phyloP scores from a whole-genome alignment of 78 protist genomes.

The Dictyostelium intermedium region DNA sequence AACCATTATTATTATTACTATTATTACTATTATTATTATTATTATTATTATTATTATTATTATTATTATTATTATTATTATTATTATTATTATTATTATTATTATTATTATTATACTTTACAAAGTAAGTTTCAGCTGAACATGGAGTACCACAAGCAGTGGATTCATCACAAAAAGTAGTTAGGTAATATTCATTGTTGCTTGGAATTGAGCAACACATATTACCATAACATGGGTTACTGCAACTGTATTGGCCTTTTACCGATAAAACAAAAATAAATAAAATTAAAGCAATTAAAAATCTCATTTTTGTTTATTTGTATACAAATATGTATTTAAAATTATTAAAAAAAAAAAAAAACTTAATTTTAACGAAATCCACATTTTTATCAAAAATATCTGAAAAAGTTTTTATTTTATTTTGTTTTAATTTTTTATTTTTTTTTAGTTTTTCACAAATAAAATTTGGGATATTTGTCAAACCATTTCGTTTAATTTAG shows the following conservation, averaged over 20 bases:
- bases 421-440: too few relatives aligned
- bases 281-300: background rate
- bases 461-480: too few relatives aligned
- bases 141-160: slow-evolving; percentile 50
- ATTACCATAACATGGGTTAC: slow-evolving; percentile 27
- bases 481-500: too few relatives aligned
- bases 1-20: too few relatives aligned
- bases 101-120: background rate
- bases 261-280: background rate
- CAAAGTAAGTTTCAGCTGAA: background rate
- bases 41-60: too few relatives aligned
- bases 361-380: too few relatives aligned
- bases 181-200: slow-evolving; percentile 43
- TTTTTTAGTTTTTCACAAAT: too few relatives aligned
- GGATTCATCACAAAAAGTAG: slow-evolving; percentile 28
- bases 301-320: background rate
- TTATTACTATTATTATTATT: too few relatives aligned
- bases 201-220: background rate
- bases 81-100: background rate
- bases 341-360: too few relatives aligned
- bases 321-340: too few relatives aligned
- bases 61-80: background rate
- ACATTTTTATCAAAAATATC: too few relatives aligned
- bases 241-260: background rate
- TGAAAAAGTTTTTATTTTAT: too few relatives aligned